Evolutionary conservation across 768 basidiomycete genomes (phyloP), one percentile per base, ranked within the genome.

Genomic region (Mycena haematopus): DNA sequence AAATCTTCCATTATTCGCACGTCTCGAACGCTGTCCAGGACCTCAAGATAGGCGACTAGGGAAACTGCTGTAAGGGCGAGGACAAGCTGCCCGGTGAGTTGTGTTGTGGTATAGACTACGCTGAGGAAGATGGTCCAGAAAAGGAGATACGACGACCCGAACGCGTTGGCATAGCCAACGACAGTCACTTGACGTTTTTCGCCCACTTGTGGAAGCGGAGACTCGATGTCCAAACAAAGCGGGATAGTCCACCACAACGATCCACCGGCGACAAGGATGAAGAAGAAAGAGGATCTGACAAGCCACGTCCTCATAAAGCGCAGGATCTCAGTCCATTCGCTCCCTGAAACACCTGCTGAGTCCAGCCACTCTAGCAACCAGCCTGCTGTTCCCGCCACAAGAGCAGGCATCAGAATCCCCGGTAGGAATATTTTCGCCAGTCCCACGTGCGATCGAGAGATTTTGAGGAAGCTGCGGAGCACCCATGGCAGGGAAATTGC

Each of bases 341-440:
- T 70, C 0, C 79, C 85, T 0, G 85, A 62, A 11, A 80, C 67
- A 11, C 73, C 79, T 9, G 82, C 79, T 2, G 88, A 84, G 65
- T 93, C 91, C 4, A 81, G 76, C 84, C 88, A 92, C 71, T 99
- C 97, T 40, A 95, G 65, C 1, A 91, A 66, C 96, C 96, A 99
- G 72, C 86, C 91, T 0, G 74, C 65, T 0, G 84, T 78, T 0
- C 88, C 90, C 13, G 80, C 80, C 0, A 90, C 49, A 9, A 98
- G 77, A 0, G 86, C 76, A 5, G 83, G 82, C 24, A 82, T 76
- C 46, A 94, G 75, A 14, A 89, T 79, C 56, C 83, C 74, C 0
- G 85, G 83, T 6, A 95, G 72, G 73, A 90, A 85, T 19, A 86
- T 70, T 1, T 78, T 79, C 0, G 93, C 93, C 6, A 92, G 72